Evolutionary conservation across 495 filamentous ascomycete genomes (phyloP).

Genomic region (Rhypophila decipiens): DNA sequence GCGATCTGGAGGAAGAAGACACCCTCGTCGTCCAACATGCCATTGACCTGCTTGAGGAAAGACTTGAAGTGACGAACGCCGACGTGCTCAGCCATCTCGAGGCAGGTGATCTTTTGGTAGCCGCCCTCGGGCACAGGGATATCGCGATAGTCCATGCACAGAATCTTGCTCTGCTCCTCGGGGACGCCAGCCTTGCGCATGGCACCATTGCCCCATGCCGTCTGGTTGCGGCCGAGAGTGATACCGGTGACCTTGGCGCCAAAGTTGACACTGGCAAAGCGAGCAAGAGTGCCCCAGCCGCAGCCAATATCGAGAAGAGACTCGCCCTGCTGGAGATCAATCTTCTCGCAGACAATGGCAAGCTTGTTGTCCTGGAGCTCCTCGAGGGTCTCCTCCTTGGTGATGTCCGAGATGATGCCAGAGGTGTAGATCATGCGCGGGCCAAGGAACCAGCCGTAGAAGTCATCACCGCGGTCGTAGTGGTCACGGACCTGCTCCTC

Average conservation of each 20-base stretch:
- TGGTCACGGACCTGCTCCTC: constrained; percentile 84
- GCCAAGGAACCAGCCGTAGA: constrained; percentile 85
- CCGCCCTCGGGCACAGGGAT: constrained; percentile 60
- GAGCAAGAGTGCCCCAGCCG: constrained; percentile 81
- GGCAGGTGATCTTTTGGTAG: constrained; percentile 80
- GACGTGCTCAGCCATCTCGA: constrained; percentile 90
- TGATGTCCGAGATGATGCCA: constrained; percentile 71
- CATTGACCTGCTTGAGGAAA: constrained; percentile 68
- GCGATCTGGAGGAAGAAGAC: constrained; percentile 80
- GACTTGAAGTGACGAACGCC: constrained; percentile 64
- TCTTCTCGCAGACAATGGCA: constrained; percentile 79
- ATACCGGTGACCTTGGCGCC: constrained; percentile 72
- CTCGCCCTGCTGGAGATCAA: constrained; percentile 64
- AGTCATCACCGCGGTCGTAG: constrained; percentile 84
- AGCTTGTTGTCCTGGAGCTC: constrained; percentile 88
- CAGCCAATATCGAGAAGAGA: constrained; percentile 76
- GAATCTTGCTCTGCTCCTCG: constrained; percentile 66
- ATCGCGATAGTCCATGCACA: constrained; percentile 83
- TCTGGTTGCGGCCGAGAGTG: constrained; percentile 78
- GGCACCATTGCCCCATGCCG: constrained; percentile 73
- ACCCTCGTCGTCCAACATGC: constrained; percentile 86
- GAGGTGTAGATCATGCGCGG: constrained; percentile 89
- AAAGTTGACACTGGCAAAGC: constrained; percentile 72
- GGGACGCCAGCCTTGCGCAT: constrained; percentile 61
- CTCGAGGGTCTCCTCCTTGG: constrained; percentile 71